Evolutionary conservation across 2,329 filamentous ascomycete genomes (phyloP), one percentile per base, ranked within the genome.

Genomic region (Pyricularia pennisetigena): DNA sequence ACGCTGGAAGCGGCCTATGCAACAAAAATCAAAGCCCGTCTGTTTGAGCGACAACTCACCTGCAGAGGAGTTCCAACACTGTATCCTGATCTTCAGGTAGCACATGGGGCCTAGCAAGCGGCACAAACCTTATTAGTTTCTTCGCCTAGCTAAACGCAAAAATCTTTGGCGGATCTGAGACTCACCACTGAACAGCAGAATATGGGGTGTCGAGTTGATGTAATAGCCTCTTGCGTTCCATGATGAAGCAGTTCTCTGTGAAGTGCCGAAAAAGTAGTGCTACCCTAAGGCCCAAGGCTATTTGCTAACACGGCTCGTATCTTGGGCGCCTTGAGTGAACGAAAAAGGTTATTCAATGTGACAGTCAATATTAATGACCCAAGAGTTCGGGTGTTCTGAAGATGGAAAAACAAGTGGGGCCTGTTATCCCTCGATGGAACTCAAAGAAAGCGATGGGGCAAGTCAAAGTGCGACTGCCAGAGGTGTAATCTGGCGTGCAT

Each of bases 141-240:
- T 49, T 29, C 10, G 1, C 6, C 4, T n/a, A 4, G 8, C 29
- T 5, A 54, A 4, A 28, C 59, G 29, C 5, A n/a, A 26, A 59
- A 9, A 68, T 35, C 32, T 12, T 14, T 28, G 64, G 64, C 30
- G 20, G 61, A 16, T 35, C 12, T 63, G 14, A 20, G 29, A 30
- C 79, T 61, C 76, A 90, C 90, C 88, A 91, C 75, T 82, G 76
- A 12, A 83, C 79, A 6, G 81, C 77, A 1, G 88, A 87, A 74
- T 86, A 91, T 0, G 89, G 88, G 2, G 86, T 86, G 65, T 90
- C 87, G 28, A 90, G 82, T 72, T 88, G 88, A 74, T 89, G 87
- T 23, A 89, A 79, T 9, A 86, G 80, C 74, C 84, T 89, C 70
- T 85, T 89, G 63, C 83, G 82, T 63, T 84, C 82, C 82, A 84